Conservation (phyloP, 192 early-diverging fungal genomes). For the Coemansia sp. region DNA sequence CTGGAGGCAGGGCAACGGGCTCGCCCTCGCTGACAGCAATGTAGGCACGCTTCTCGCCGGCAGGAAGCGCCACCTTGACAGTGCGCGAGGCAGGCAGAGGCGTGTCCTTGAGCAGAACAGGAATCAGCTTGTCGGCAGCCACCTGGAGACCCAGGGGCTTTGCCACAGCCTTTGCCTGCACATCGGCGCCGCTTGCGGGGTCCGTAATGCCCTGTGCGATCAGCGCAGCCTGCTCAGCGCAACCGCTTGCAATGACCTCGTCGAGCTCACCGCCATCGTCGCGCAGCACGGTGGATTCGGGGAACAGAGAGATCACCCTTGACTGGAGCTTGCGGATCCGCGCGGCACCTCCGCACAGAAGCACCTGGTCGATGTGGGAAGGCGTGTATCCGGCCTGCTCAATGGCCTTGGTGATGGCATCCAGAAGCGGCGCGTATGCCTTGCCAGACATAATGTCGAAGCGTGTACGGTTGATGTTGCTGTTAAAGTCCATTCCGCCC, state of each 20-base stretch:
- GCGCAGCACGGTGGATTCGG: slow-evolving; percentile 62
- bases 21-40: slow-evolving; percentile 87
- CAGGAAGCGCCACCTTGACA: slow-evolving; percentile 68
- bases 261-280: slow-evolving; percentile 86
- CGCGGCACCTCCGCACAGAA: slow-evolving; percentile 85
- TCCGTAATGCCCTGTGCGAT: slow-evolving; percentile 56
- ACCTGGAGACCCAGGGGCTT: slow-evolving; percentile 78
- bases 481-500: slow-evolving; percentile 89
- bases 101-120: slow-evolving; percentile 79
- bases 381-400: slow-evolving; percentile 65
- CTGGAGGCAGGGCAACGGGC: slow-evolving; percentile 48
- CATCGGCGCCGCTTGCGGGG: neutral
- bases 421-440: slow-evolving; percentile 69
- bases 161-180: slow-evolving; percentile 38
- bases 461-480: slow-evolving; percentile 76
- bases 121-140: slow-evolving; percentile 69
- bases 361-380: slow-evolving; percentile 82
- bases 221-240: slow-evolving; percentile 85
- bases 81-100: slow-evolving; percentile 81
- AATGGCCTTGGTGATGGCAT: slow-evolving; percentile 67
- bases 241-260: slow-evolving; percentile 88
- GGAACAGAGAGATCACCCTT: slow-evolving; percentile 73
- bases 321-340: slow-evolving; percentile 86
- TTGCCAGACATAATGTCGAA: slow-evolving; percentile 87
- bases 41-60: slow-evolving; percentile 65